A percentile compares a stretch with the other conserved stretches of the same genome.
Evolutionary conservation across 1,139 yeast genomes (phyloP).

Genomic region (Yamadazyma conglobata): DNA sequence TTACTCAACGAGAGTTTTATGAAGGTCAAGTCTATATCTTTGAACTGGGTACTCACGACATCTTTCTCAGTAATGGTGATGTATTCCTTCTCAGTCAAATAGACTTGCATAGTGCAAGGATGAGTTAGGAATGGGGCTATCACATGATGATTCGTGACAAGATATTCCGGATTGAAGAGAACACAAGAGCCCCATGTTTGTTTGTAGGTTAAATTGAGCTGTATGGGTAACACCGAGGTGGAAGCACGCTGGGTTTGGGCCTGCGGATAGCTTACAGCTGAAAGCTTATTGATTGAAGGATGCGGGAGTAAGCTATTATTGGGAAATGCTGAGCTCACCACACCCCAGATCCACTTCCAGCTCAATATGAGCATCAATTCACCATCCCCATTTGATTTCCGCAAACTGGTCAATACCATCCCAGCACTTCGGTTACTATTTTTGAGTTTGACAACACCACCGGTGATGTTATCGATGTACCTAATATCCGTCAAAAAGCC

Average conservation of each 20-base stretch:
- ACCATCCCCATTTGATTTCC: conserved; percentile 59
- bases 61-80: conserved; percentile 14
- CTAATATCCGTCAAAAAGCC: conserved; percentile 50
- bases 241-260: not conserved
- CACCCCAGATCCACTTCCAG: conserved; percentile 33
- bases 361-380: conserved; percentile 49
- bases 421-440: conserved; percentile 32
- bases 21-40: conserved; percentile 36
- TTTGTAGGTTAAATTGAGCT: conserved; percentile 7
- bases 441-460: conserved; percentile 40
- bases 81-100: conserved; percentile 6
- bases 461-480: conserved; percentile 64
- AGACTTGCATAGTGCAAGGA: conserved; percentile 7
- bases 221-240: conserved; percentile 18
- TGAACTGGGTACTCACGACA: conserved; percentile 24
- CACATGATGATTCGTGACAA: conserved; percentile 39
- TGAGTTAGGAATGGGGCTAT: conserved; percentile 20
- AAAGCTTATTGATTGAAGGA: conserved; percentile 3
- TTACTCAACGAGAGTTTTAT: conserved; percentile 20
- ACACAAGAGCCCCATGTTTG: conserved; percentile 39
- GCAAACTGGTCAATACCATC: conserved; percentile 48
- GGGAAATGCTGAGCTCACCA: conserved; percentile 7
- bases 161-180: conserved; percentile 21
- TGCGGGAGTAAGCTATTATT: conserved; percentile 4
- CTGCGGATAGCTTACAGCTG: not conserved